phyloP scores from a whole-genome alignment of 2,329 filamentous ascomycete species.

The Aspergillus japonicus region DNA sequence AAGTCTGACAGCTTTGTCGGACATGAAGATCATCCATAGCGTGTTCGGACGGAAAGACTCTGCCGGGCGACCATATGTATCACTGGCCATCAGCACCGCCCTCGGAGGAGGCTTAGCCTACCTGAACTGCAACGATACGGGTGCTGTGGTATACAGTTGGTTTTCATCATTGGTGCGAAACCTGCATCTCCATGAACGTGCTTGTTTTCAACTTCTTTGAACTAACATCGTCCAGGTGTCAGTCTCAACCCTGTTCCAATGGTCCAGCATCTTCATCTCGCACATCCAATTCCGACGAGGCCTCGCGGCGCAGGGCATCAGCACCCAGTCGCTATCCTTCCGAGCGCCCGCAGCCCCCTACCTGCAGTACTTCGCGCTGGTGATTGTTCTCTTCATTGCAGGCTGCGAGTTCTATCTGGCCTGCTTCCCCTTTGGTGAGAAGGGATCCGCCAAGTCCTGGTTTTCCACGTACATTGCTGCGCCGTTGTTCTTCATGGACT shows the following conservation, averaged over 20 bases:
- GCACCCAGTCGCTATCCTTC: constrained; percentile 26
- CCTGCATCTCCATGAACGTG: too few species aligned
- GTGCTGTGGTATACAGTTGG: constrained; percentile 32
- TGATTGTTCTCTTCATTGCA: constrained; percentile 30
- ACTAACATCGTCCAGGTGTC: constrained; percentile 19
- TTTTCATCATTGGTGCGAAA: constrained; percentile 29
- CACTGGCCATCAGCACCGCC: constrained; percentile 27
- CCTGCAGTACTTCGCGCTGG: constrained; percentile 25
- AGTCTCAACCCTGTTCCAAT: constrained; percentile 33
- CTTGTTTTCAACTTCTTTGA: neutral
- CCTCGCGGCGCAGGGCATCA: constrained; percentile 28
- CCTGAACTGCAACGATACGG: constrained; percentile 31
- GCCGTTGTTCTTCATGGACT: constrained; percentile 33
- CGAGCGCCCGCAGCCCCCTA: constrained; percentile 27
- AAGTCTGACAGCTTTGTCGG: constrained; percentile 32
- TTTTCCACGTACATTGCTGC: constrained; percentile 34
- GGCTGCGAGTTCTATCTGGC: constrained; percentile 35
- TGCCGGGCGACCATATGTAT: constrained; percentile 31
- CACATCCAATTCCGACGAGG: constrained; percentile 30
- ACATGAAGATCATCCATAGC: constrained; percentile 26
- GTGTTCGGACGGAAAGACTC: constrained; percentile 25
- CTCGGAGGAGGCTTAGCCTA: constrained; percentile 36
- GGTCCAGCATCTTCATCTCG: constrained; percentile 27
- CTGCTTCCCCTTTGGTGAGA: constrained; percentile 31
- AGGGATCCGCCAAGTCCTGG: constrained; percentile 31